phyloP scores from a whole-genome alignment of 331 rosid species.

The Quercus phellos region DNA sequence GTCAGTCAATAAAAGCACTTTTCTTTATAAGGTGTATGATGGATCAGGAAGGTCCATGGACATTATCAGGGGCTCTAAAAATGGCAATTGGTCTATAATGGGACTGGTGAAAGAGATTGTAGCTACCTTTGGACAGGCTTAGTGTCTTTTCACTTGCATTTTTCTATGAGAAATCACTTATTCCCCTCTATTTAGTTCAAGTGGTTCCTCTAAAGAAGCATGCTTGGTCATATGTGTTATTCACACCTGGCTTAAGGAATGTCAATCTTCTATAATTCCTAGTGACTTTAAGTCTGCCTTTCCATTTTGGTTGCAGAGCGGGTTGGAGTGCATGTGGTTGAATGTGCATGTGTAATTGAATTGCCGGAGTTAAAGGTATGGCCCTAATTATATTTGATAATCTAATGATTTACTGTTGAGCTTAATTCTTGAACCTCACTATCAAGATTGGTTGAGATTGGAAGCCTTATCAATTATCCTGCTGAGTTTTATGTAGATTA shows the following conservation, averaged over 20 bases:
- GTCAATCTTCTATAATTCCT: neutral
- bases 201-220: neutral
- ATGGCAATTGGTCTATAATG: neutral
- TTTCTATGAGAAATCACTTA: neutral
- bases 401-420: conserved; percentile 8
- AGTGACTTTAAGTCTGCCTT: conserved; percentile 3
- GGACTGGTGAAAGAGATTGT: conserved; percentile 11
- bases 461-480: neutral
- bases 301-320: conserved; percentile 59
- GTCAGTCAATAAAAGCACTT: neutral
- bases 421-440: neutral
- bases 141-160: conserved; percentile 1
- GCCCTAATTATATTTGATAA: neutral
- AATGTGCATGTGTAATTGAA: conserved; percentile 92
- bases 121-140: neutral
- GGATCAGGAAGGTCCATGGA: neutral
- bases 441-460: neutral
- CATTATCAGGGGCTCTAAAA: conserved; percentile 8
- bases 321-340: conserved; percentile 72
- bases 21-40: neutral
- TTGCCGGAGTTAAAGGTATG: conserved; percentile 81
- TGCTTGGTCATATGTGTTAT: neutral
- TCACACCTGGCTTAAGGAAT: neutral
- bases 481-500: neutral
- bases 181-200: neutral